Percentiles rank a stretch among this genome's conserved stretches.
Conservation (phyloP, 176 grass and related monocot species). For the Phoenix dactylifera region DNA sequence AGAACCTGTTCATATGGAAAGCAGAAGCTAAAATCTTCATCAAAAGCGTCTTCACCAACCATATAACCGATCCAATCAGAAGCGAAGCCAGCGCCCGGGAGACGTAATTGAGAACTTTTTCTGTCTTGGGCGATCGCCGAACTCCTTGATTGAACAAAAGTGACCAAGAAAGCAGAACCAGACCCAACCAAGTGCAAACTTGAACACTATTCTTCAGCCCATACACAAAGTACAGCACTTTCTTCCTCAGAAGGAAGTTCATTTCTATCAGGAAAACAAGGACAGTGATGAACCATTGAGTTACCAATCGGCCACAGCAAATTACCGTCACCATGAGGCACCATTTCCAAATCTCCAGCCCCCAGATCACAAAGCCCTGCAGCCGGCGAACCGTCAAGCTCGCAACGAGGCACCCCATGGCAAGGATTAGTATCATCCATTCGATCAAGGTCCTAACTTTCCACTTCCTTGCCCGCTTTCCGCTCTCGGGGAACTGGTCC, state of each 20-base stretch:
- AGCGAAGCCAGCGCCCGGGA: constrained; percentile 11
- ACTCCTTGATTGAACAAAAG: constrained; percentile 47
- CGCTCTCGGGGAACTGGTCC: background rate
- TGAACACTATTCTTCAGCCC: constrained; percentile 74
- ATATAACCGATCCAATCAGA: constrained; percentile 45
- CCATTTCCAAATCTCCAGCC: constrained; percentile 89
- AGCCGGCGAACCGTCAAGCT: constrained; percentile 45
- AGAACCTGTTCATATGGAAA: constrained; percentile 85
- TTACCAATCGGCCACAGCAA: constrained; percentile 76
- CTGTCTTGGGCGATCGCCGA: constrained; percentile 19
- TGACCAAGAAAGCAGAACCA: constrained; percentile 66
- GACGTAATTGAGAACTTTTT: constrained; percentile 1
- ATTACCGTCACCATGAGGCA: constrained; percentile 70
- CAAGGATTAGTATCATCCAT: constrained; percentile 45
- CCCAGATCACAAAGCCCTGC: constrained; percentile 36
- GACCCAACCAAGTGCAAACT: constrained; percentile 60
- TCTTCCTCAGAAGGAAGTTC: constrained; percentile 87
- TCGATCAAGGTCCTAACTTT: constrained; percentile 27
- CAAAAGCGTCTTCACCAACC: constrained; percentile 67
- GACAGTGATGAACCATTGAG: constrained; percentile 45
- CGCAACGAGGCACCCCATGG: constrained; percentile 54
- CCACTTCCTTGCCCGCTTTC: constrained; percentile 29
- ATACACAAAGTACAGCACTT: constrained; percentile 92
- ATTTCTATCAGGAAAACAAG: constrained; percentile 73
- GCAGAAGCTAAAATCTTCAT: constrained; percentile 87